Evolutionary conservation across 2,329 filamentous ascomycete genomes (phyloP), one percentile per base, ranked within the genome.

Genomic region (Calonectria hongkongensis): DNA sequence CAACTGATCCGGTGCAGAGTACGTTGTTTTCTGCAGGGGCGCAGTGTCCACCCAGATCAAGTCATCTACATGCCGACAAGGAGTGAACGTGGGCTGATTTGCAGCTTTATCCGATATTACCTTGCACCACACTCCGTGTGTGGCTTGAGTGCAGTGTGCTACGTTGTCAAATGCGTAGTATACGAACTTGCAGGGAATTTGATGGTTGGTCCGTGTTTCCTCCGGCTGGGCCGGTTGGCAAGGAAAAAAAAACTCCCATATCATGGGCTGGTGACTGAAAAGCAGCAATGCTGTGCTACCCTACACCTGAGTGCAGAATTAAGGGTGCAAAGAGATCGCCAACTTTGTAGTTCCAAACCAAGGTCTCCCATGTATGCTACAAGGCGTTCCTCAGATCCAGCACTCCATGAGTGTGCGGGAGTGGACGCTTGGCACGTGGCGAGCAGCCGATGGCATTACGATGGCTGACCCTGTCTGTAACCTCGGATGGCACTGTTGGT

Each of bases 71-170:
- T 73, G 68, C 60, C 50, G 41, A 69, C 39, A 66, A 72, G 70
- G 18, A 64, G 68, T 69, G 51, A 66, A 45, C 60, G 70, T 79
- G 72, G 73, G 30, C 75, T 68, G 73, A 79, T 70, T 70, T 48
- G 70, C 76, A 68, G 50, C 73, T 58, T 68, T 71, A 66, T 66
- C 68, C 67, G 56, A 69, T 30, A 70, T 60, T 58, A 51, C 48
- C 68, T 64, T 71, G 71, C 70, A 68, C 65, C 68, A 65, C 71
- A 66, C 54, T 74, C 71, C 67, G 70, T 67, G 64, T 30, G 74
- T 73, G 74, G 73, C 73, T 79, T 71, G 67, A 63, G 72, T 72
- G 72, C 78, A 76, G 74, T 77, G 74, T 77, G 54, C 54, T 60
- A 60, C 71, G 73, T 64, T 48, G 66, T 71, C 54, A 41, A 58